A percentile compares a stretch with the other conserved stretches of the same genome.
phyloP scores from a whole-genome alignment of 2,329 filamentous ascomycete species.

The Cladophialophora psammophila region DNA sequence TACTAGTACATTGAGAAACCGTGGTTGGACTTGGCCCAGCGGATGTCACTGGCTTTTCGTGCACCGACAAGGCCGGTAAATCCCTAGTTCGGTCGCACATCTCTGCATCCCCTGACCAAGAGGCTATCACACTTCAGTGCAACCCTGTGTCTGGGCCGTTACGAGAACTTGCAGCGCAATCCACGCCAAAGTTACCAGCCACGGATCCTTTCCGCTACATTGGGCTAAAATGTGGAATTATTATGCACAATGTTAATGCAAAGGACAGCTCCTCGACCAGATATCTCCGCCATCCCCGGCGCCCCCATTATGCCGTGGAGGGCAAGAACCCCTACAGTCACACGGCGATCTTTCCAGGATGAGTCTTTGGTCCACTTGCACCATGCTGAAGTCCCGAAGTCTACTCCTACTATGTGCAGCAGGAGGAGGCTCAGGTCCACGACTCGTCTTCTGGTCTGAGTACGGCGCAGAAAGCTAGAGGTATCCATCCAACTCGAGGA shows the following conservation, averaged over 20 bases:
- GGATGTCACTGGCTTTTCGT: not conserved
- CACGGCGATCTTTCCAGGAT: conserved; percentile 3
- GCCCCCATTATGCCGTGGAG: not conserved
- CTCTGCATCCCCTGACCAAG: not conserved
- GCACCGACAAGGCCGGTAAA: not conserved
- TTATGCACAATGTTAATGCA: conserved; percentile 1
- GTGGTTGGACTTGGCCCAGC: not conserved
- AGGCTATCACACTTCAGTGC: not conserved
- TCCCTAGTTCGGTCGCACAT: not conserved
- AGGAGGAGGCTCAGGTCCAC: not conserved
- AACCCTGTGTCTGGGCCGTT: not conserved
- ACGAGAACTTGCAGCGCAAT: not conserved
- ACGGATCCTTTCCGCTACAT: not conserved
- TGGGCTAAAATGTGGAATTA: not conserved
- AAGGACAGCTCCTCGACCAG: not conserved
- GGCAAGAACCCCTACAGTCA: not conserved
- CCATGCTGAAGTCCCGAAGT: not conserved
- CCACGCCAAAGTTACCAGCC: not conserved
- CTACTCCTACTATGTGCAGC: not conserved
- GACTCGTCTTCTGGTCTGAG: not conserved
- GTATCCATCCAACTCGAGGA: not conserved
- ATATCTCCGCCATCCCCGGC: not conserved
- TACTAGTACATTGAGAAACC: not conserved
- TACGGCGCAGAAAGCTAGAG: not conserved
- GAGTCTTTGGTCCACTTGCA: not conserved